Evolutionary conservation across 768 basidiomycete genomes (phyloP), one percentile per base, ranked within the genome.

Genomic region (Lactarius pseudohatsudake): DNA sequence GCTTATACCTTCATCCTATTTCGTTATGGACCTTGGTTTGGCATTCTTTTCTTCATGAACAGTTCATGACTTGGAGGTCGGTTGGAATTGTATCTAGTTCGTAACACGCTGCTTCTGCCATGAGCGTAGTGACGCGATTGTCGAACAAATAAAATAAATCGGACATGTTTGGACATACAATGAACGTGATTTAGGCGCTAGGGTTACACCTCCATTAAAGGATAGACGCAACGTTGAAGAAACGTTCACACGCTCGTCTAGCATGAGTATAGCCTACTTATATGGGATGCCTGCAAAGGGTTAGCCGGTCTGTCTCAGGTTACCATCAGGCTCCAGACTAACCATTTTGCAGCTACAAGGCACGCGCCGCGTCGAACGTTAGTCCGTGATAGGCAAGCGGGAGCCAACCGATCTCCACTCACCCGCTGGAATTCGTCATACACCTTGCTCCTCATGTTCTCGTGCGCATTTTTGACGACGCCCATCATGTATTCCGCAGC

Each of bases 381-480:
- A 72, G 69, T 15, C 20, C 54, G 18, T 55, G 56, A 38, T 36
- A 45, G 36, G 18, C 32, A 57, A 55, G 64, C 20, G 0, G n/a
- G 40, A 40, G 30, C 28, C 56, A 32, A 43, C 15, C 11, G 56
- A 11, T 13, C 7, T 4, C 15, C 2, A 76, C 91, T 75, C 69
- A 92, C 91, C 76, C 91, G 79, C 77, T 97, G 95, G 80, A 96
- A 99, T 74, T 95, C 93, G 73, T 98, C 97, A 72, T 99, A 98
- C 0, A 91, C 91, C 8, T 91, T 94, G 73, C 92, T 94, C 71
- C 96, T 82, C 64, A 94, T 84, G 75, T 98, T 98, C 79, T 98
- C 96, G 73, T 96, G 91, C 1, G 97, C 97, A 73, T 98, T 96
- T 67, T 86, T 86, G 57, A 98, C 87, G 45, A 93, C 81, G 18